A percentile compares a stretch with the other conserved stretches of the same genome.
Conservation (phyloP, 1,139 yeast genomes). For the Kodamaea plutei region DNA sequence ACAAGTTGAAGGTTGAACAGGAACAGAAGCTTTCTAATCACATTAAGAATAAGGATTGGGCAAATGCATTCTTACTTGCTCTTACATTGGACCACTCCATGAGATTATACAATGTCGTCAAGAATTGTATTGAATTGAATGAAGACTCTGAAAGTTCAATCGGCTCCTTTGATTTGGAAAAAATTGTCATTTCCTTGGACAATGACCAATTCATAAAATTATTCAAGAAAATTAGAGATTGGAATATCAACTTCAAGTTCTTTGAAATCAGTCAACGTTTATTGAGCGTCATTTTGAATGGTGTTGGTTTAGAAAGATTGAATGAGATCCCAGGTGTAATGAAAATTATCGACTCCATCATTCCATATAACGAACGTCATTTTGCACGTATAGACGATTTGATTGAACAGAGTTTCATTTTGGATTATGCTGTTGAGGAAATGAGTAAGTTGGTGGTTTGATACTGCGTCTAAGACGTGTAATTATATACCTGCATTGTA, state of each 20-base stretch:
- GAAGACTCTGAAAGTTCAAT: constrained; percentile 48
- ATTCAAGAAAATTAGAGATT: constrained; percentile 77
- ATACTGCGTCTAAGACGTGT: too few species aligned
- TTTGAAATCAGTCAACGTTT: constrained; percentile 78
- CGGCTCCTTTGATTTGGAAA: constrained; percentile 63
- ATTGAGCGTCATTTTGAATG: constrained; percentile 57
- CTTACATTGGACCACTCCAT: constrained; percentile 82
- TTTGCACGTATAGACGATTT: constrained; percentile 69
- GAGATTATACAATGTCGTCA: constrained; percentile 70
- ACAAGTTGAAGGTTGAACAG: constrained; percentile 66
- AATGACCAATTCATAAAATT: constrained; percentile 57
- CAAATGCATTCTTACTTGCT: constrained; percentile 82
- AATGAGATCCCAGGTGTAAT: constrained; percentile 66
- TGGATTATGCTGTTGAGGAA: constrained; percentile 81
- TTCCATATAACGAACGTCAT: constrained; percentile 89
- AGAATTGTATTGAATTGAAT: constrained; percentile 40
- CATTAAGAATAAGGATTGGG: constrained; percentile 73
- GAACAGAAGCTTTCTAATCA: constrained; percentile 81
- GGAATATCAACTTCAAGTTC: constrained; percentile 89
- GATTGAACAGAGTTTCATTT: constrained; percentile 76
- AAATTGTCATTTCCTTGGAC: constrained; percentile 54
- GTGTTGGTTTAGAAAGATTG: constrained; percentile 51
- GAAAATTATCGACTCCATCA: constrained; percentile 62
- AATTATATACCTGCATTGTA: constrained; percentile 2
- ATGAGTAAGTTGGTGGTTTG: constrained; percentile 47